Conservation (phyloP, 331 rosid genomes). For the Quercus lobata region DNA sequence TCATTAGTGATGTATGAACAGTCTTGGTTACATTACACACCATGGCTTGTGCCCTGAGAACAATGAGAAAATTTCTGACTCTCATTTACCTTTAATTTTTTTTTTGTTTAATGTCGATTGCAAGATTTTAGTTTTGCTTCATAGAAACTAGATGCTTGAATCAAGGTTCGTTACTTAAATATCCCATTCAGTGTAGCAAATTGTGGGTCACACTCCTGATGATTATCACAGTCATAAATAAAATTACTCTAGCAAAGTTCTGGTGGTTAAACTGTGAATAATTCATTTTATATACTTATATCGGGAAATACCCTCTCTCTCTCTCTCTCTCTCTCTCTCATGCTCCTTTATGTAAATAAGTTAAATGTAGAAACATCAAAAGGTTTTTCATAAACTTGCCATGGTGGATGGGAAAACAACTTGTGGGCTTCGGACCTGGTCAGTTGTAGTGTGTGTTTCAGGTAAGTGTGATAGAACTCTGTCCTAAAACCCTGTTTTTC, state of each 20-base stretch:
- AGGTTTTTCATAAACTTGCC: too few relatives aligned
- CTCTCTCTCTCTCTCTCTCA: background rate
- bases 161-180: slow-evolving; percentile 10
- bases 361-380: too few relatives aligned
- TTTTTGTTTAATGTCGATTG: slow-evolving; percentile 10
- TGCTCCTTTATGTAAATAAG: too few relatives aligned
- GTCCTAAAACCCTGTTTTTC: too few relatives aligned
- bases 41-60: slow-evolving; percentile 5
- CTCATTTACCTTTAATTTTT: background rate
- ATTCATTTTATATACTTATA: too few relatives aligned
- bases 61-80: slow-evolving; percentile 18
- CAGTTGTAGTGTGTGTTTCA: too few relatives aligned
- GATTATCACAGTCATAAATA: slow-evolving; percentile 12
- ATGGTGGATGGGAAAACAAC: too few relatives aligned
- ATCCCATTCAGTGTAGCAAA: slow-evolving; percentile 4
- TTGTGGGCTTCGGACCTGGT: too few relatives aligned
- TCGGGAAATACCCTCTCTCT: background rate
- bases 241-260: slow-evolving; percentile 23
- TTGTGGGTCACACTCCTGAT: background rate
- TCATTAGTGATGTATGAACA: background rate
- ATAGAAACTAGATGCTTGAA: slow-evolving; percentile 8
- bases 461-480: too few relatives aligned
- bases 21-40: slow-evolving; percentile 15
- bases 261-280: background rate
- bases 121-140: slow-evolving; percentile 9